Evolutionary conservation across 805 yeast genomes (phyloP).

Genomic region (Candida alai): DNA sequence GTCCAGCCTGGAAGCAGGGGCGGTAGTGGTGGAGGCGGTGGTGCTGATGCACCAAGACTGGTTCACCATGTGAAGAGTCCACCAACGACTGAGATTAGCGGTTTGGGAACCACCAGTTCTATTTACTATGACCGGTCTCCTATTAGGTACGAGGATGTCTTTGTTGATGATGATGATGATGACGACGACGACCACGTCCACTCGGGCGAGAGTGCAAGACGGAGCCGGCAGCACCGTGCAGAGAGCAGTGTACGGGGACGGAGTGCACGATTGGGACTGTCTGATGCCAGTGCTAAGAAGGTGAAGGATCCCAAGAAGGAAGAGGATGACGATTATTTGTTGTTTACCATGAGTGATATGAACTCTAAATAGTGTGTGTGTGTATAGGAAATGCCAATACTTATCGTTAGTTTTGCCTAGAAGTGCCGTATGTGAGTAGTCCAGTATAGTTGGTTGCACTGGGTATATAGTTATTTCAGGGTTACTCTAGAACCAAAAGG

Average conservation of each 20-base stretch:
- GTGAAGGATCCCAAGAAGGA: slow-evolving; percentile 9
- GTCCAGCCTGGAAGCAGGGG: neutral
- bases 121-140: slow-evolving; percentile 16
- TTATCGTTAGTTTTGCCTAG: too few species aligned
- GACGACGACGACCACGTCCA: slow-evolving; percentile 17
- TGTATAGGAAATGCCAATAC: too few species aligned
- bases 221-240: neutral
- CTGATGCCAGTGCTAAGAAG: slow-evolving; percentile 1
- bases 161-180: slow-evolving; percentile 50
- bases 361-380: slow-evolving; percentile 28
- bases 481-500: too few species aligned
- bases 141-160: slow-evolving; percentile 36
- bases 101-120: slow-evolving; percentile 36
- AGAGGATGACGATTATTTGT: slow-evolving; percentile 55
- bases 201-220: slow-evolving; percentile 1
- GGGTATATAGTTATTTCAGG: too few species aligned
- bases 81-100: slow-evolving; percentile 16
- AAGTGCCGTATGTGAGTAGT: too few species aligned
- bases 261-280: slow-evolving; percentile 3
- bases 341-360: slow-evolving; percentile 76
- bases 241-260: neutral
- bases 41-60: neutral
- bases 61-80: slow-evolving; percentile 4
- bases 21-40: slow-evolving; percentile 3
- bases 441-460: too few species aligned